These are phyloP conservation scores for Lichtheimia hyalospora DNA, from an alignment of 371 early-diverging fungal genomes.

Conservation along the genomic window DNA sequence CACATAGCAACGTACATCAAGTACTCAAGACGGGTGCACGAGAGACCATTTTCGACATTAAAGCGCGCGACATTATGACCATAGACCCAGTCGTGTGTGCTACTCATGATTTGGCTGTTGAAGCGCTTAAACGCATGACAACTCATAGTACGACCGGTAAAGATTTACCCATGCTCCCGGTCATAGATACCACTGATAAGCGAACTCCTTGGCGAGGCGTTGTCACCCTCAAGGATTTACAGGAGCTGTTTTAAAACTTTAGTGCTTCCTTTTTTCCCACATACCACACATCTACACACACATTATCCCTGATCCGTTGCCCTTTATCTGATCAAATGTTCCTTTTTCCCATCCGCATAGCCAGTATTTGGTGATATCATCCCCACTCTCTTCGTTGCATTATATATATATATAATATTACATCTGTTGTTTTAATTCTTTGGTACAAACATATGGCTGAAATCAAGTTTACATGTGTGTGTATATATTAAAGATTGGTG, in stretches of 20 bases:
- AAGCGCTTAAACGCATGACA: conserved; percentile 34
- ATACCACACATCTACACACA: too few species aligned
- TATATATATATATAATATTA: too few species aligned
- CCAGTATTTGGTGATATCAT: too few species aligned
- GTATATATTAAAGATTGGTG: too few species aligned
- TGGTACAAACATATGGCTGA: too few species aligned
- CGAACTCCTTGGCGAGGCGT: conserved; percentile 32
- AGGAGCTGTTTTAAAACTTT: conserved; percentile 34
- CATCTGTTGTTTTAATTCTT: too few species aligned
- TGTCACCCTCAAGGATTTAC: conserved; percentile 43
- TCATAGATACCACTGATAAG: conserved; percentile 24
- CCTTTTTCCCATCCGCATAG: too few species aligned
- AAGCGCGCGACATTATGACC: conserved; percentile 44
- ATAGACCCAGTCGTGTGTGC: conserved; percentile 26
- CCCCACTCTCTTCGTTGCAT: too few species aligned
- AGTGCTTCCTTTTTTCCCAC: too few species aligned
- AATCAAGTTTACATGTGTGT: too few species aligned
- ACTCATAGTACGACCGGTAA: conserved; percentile 9
- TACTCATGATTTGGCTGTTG: conserved; percentile 32
- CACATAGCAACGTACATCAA: conserved; percentile 41
- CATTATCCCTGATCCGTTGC: too few species aligned
- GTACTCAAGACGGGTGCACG: conserved; percentile 32
- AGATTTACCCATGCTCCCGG: conserved; percentile 38
- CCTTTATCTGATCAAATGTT: too few species aligned
- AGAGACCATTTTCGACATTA: conserved; percentile 37